Conservation (phyloP, 2,329 filamentous ascomycete species). For the Pyricularia pennisetigena region DNA sequence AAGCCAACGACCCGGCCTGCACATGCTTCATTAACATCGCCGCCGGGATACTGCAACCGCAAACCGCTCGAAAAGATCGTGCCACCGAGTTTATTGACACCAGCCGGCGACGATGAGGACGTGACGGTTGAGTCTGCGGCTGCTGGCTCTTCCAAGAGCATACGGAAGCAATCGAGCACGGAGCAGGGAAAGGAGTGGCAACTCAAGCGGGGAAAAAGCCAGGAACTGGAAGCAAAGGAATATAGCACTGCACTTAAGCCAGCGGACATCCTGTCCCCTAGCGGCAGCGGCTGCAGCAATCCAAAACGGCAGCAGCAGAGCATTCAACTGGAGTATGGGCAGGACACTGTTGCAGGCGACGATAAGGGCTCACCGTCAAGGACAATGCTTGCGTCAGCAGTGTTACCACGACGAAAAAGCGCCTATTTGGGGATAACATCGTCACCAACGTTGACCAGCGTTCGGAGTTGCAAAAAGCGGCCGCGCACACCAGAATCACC, state of each 20-base stretch:
- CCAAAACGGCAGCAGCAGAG: neutral
- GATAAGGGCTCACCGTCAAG: neutral
- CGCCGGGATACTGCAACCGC: neutral
- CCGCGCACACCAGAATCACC: neutral
- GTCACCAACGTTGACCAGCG: neutral
- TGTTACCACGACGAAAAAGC: neutral
- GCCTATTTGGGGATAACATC: neutral
- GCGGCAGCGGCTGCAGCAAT: neutral
- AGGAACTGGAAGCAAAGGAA: neutral
- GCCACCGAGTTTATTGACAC: neutral
- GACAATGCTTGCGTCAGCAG: neutral
- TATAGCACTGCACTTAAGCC: neutral
- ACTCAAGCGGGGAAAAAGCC: neutral
- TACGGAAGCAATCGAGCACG: neutral
- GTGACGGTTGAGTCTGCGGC: neutral
- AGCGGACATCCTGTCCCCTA: neutral
- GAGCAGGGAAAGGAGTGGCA: neutral
- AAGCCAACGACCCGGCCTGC: too few species aligned
- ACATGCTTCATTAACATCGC: neutral
- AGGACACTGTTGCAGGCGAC: neutral
- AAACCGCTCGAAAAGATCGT: neutral
- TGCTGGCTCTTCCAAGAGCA: neutral
- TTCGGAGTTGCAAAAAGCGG: neutral
- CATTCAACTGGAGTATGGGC: neutral
- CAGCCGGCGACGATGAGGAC: neutral